Conservation (phyloP, 306 rosid species). For the Sphenostylis stenocarpa region DNA sequence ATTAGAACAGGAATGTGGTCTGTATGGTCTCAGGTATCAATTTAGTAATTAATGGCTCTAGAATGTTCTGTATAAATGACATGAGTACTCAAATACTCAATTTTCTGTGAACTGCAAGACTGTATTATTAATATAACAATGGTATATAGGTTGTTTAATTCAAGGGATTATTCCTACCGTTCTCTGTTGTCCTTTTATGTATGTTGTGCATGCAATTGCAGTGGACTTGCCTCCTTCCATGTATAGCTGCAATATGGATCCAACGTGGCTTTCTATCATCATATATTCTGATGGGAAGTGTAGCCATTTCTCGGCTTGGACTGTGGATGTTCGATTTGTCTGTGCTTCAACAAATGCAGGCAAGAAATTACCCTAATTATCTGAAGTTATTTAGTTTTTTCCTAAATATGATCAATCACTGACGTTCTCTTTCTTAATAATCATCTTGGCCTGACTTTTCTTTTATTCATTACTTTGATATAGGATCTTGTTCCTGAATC, state of each 20-base stretch:
- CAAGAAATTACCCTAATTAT: constrained; percentile 3
- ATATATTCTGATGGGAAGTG: constrained; percentile 77
- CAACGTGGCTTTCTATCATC: constrained; percentile 47
- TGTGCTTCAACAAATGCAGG: constrained; percentile 96
- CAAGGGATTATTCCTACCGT: neutral
- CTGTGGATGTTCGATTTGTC: constrained; percentile 92
- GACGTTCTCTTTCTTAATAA: neutral
- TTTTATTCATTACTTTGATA: neutral
- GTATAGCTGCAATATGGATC: constrained; percentile 67
- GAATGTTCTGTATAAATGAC: neutral
- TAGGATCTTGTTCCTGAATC: constrained; percentile 78
- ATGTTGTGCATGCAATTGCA: constrained; percentile 31
- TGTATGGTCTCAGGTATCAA: constrained; percentile 80
- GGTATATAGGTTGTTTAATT: neutral
- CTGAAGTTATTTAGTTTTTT: constrained; percentile 2
- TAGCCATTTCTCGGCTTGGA: constrained; percentile 85
- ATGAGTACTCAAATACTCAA: neutral
- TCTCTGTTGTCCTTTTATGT: neutral
- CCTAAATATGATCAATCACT: neutral
- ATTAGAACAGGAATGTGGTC: constrained; percentile 90
- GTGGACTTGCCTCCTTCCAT: constrained; percentile 76
- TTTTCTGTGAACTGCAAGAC: neutral
- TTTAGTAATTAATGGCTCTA: neutral
- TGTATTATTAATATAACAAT: neutral
- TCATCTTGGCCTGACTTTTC: constrained; percentile 1